Percentiles rank a stretch among this genome's conserved stretches.
Conservation (phyloP, 495 filamentous ascomycete genomes). For the Talaromyces trachyspermus region DNA sequence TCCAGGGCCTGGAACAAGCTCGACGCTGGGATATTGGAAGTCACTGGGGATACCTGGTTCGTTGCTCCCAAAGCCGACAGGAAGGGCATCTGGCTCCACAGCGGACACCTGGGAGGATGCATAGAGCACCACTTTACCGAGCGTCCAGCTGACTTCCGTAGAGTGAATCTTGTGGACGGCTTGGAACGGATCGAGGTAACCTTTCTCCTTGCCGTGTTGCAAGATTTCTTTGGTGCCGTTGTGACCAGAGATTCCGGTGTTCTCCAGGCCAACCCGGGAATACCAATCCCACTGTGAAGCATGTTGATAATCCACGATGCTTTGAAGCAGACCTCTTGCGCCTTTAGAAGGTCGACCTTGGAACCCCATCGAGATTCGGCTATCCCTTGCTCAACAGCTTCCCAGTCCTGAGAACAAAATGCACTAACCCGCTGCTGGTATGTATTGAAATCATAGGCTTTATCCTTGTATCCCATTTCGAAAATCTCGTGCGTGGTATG, state of each 20-base stretch:
- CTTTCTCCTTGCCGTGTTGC: constrained; percentile 64
- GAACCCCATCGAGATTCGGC: constrained; percentile 61
- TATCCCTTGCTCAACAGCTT: constrained; percentile 57
- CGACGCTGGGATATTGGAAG: constrained; percentile 79
- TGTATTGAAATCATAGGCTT: constrained; percentile 82
- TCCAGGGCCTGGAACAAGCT: constrained; percentile 23
- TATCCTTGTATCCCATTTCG: constrained; percentile 69
- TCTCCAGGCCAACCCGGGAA: constrained; percentile 85
- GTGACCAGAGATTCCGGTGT: constrained; percentile 35
- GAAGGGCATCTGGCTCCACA: constrained; percentile 47
- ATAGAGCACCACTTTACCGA: constrained; percentile 97
- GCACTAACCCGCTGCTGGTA: constrained; percentile 80
- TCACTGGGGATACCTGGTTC: constrained; percentile 56
- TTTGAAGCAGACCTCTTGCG: constrained; percentile 91
- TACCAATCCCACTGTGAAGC: constrained; percentile 88
- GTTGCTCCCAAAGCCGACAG: constrained; percentile 92
- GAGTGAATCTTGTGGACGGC: constrained; percentile 87
- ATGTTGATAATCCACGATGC: constrained; percentile 96
- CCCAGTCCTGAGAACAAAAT: constrained; percentile 83
- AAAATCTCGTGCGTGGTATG: constrained; percentile 97
- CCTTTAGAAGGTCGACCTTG: constrained; percentile 65
- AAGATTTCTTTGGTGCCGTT: constrained; percentile 73
- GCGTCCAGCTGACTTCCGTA: constrained; percentile 95
- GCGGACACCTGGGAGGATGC: constrained; percentile 80
- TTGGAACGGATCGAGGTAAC: constrained; percentile 83